Evolutionary conservation across 192 early-diverging fungal species (phyloP).

Genomic region (Kappamyces sp.): DNA sequence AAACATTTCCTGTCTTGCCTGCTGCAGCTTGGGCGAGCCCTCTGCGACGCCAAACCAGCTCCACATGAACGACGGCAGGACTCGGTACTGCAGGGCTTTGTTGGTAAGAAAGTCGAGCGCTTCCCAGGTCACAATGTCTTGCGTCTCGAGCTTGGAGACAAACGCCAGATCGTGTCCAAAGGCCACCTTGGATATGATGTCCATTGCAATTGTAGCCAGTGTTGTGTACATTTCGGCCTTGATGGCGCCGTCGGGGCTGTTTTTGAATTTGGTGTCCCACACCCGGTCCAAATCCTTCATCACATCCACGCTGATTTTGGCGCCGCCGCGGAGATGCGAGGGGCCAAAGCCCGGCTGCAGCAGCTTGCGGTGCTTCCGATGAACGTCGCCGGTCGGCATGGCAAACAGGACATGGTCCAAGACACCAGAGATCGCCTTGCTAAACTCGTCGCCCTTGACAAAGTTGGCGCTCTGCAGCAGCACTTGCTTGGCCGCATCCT

Average conservation of each 20-base stretch:
- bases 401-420: constrained; percentile 20
- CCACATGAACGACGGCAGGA: constrained; percentile 10
- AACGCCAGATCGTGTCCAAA: constrained; percentile 12
- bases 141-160: not conserved
- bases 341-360: constrained; percentile 28
- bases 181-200: constrained; percentile 5
- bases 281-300: not conserved
- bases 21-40: not conserved
- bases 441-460: no score
- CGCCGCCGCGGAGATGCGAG: constrained; percentile 28
- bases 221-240: not conserved
- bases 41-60: not conserved
- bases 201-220: constrained; percentile 3
- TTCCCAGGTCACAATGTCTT: not conserved
- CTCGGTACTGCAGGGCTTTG: not conserved
- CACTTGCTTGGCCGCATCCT: no score
- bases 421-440: no score
- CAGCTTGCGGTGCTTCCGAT: constrained; percentile 26
- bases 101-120: not conserved
- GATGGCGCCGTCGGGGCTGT: not conserved
- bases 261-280: not conserved
- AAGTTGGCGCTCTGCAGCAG: no score
- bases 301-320: constrained; percentile 6
- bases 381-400: constrained; percentile 20
- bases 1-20: not conserved